A percentile compares a stretch with the other conserved stretches of the same genome.
Evolutionary conservation across 257 asterid genomes (phyloP).

Genomic region (Fraxinus cuspidata): DNA sequence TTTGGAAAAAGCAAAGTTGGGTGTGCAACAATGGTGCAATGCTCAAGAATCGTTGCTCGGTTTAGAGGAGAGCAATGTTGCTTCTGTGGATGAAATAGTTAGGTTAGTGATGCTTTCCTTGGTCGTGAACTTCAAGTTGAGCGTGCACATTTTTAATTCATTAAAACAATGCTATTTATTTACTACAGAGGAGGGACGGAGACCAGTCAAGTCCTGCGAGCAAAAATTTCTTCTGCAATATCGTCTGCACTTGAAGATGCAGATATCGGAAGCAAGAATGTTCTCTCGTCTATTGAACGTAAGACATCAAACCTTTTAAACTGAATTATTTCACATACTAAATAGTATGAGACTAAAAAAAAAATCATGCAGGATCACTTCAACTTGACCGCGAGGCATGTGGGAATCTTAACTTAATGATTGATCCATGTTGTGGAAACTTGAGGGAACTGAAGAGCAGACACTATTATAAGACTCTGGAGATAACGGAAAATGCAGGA

Average conservation of each 20-base stretch:
- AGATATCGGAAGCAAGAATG: slow-evolving; percentile 73
- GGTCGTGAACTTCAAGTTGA: slow-evolving; percentile 14
- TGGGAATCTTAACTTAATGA: slow-evolving; percentile 71
- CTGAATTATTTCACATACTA: background rate
- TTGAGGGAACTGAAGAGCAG: slow-evolving; percentile 77
- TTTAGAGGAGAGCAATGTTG: slow-evolving; percentile 73
- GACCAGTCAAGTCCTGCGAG: slow-evolving; percentile 67
- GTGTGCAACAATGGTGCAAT: slow-evolving; percentile 79
- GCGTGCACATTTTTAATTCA: slow-evolving; percentile 2
- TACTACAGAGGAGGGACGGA: slow-evolving; percentile 73
- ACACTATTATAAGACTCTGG: slow-evolving; percentile 73
- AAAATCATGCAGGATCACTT: slow-evolving; percentile 61
- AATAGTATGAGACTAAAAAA: background rate
- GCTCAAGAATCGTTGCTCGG: slow-evolving; percentile 76
- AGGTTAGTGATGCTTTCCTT: slow-evolving; percentile 45
- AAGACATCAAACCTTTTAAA: slow-evolving; percentile 32
- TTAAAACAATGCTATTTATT: slow-evolving; percentile 8
- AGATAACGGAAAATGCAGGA: slow-evolving; percentile 82
- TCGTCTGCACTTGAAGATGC: slow-evolving; percentile 75
- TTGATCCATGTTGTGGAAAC: slow-evolving; percentile 81
- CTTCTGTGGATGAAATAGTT: slow-evolving; percentile 69
- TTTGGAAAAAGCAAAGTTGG: slow-evolving; percentile 79
- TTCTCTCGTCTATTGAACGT: slow-evolving; percentile 86
- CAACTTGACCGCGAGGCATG: slow-evolving; percentile 95
- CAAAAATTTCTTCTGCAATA: slow-evolving; percentile 70